Conservation (phyloP, 2,329 filamentous ascomycete species). For the Aspergillus sojae region DNA sequence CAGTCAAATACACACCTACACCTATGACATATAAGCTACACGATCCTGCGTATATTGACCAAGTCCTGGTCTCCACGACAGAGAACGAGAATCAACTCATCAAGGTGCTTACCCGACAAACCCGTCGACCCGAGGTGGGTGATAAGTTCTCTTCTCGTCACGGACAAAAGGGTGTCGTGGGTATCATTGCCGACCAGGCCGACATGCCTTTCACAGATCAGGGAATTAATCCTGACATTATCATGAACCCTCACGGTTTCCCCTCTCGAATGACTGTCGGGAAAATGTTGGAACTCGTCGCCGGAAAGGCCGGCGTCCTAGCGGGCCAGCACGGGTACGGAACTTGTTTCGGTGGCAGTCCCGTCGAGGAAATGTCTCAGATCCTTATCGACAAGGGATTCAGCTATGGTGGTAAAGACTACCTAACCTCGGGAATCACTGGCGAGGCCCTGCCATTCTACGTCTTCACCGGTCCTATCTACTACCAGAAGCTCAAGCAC, state of each 20-base stretch:
- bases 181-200: constrained; percentile 93
- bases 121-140: constrained; percentile 87
- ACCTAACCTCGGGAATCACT: constrained; percentile 91
- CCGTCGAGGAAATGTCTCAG: constrained; percentile 84
- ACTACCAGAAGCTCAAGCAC: constrained; percentile 99
- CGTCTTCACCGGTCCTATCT: constrained; percentile 98
- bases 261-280: constrained; percentile 99
- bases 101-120: constrained; percentile 96
- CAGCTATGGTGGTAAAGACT: constrained; percentile 96
- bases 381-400: constrained; percentile 87
- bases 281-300: constrained; percentile 92
- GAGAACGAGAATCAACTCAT: constrained; percentile 84
- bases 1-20: constrained; percentile 40
- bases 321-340: constrained; percentile 87
- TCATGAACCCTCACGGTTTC: constrained; percentile 99
- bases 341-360: constrained; percentile 80
- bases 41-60: constrained; percentile 89
- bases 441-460: constrained; percentile 93
- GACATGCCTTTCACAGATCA: constrained; percentile 94
- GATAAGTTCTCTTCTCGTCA: constrained; percentile 99
- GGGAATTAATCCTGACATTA: constrained; percentile 94
- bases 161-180: constrained; percentile 96
- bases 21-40: constrained; percentile 74
- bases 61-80: constrained; percentile 89
- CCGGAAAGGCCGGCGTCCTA: constrained; percentile 89